Percentiles rank a stretch among this genome's conserved stretches.
Conservation (phyloP, 192 early-diverging fungal genomes). For the Phlyctochytrium planicorne region DNA sequence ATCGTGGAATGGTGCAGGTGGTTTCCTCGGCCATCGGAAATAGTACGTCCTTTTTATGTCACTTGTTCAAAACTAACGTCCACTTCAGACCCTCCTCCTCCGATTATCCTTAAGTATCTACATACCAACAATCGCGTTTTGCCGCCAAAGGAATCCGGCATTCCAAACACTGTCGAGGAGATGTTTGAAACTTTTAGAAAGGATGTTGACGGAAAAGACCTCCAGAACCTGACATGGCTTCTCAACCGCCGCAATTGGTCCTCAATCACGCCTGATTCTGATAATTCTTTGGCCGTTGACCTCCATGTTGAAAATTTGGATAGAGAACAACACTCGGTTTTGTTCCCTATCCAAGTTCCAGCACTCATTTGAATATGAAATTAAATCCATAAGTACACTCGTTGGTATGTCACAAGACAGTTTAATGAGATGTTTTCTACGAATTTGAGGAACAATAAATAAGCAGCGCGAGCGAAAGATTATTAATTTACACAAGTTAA, state of each 20-base stretch:
- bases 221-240: conserved; percentile 5
- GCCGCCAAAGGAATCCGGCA: conserved; percentile 47
- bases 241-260: conserved; percentile 9
- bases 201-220: conserved; percentile 59
- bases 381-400: too few species aligned
- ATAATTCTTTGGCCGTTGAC: neutral
- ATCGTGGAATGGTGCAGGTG: conserved; percentile 75
- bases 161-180: conserved; percentile 56
- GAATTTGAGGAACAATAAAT: too few species aligned
- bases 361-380: conserved; percentile 1
- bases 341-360: neutral
- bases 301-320: conserved; percentile 14
- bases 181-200: conserved; percentile 71
- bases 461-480: too few species aligned
- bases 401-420: too few species aligned
- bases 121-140: conserved; percentile 60
- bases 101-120: conserved; percentile 63
- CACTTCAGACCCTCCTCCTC: conserved; percentile 67
- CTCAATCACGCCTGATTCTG: neutral
- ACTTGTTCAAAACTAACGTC: neutral
- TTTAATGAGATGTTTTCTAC: too few species aligned
- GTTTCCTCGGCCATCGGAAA: conserved; percentile 81
- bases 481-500: too few species aligned
- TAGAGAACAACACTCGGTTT: neutral
- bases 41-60: conserved; percentile 26